Base-by-base conservation (phyloP, 176 grass and related monocot genomes). In the Oryza meridionalis region DNA sequence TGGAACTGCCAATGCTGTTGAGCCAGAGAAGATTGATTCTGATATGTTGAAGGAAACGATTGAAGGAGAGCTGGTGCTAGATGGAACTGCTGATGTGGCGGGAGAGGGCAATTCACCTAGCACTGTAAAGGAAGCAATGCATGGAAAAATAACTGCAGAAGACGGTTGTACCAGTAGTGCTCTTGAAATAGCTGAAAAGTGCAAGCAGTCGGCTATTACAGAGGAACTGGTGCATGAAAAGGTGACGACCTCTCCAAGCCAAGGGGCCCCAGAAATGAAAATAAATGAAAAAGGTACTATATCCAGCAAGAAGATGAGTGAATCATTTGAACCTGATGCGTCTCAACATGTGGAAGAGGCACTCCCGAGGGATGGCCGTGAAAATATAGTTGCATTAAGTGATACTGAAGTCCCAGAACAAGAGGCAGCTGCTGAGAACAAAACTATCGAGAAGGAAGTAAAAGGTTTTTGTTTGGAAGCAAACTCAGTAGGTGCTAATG, bases 181-280 rank as follows among this genome's bases (percentile, higher is more conserved):
- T 70, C 64, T 70, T 77, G 83, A 84, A 76, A 37, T 67, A 78
- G 42, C 38, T 87, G 75, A 62, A 17, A 61, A 92, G 61, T 70
- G 47, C 74, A 84, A 87, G 44, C 58, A 68, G 44, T 73, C 79
- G 72, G 27, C 61, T 77, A 68, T 75, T 65, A 63, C 32, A 3
- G 70, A 86, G 32, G 87, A 87, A 87, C 81, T 77, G 32, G 38
- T 66, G 27, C 69, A 81, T n/a, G 84, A 90, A 88, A 89, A 82
- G 69, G 63, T 49, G 72, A 80, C 51, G 37, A 64, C 64, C 44
- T 58, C 67, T 85, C 67, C n/a, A 6, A 40, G 19, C 68, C 77
- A 59, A 76, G 49, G 78, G 32, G 61, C 70, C n/a, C 31, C 51
- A 37, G 75, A 90, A 82, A 65, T 37, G 46, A 73, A 84, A 53